Evolutionary conservation across 31 red algal species (phyloP).

Genomic region (Odonthalia washingtoniensis): DNA sequence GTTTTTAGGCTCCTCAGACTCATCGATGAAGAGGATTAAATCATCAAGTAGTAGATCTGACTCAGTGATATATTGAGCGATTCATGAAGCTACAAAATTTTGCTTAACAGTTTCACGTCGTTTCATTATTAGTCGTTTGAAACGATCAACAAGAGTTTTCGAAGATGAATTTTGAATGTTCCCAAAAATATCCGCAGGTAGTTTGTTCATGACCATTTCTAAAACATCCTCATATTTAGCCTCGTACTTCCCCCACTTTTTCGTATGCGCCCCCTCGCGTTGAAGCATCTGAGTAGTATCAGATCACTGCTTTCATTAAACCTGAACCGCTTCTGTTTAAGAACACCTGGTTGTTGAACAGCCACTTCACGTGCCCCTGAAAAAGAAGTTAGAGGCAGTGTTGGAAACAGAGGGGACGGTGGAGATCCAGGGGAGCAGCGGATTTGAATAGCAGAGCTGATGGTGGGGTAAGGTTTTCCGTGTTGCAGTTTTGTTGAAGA

Average conservation of each 20-base stretch:
- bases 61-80: constrained; percentile 26
- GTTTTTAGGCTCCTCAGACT: neutral
- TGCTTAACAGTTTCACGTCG: neutral
- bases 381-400: too few species aligned
- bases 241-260: constrained; percentile 16
- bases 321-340: too few species aligned
- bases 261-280: too few species aligned
- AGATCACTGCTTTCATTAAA: too few species aligned
- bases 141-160: constrained; percentile 36
- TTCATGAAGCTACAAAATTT: constrained; percentile 25
- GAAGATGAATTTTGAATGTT: constrained; percentile 2
- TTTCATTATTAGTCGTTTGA: constrained; percentile 8
- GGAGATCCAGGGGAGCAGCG: too few species aligned
- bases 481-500: too few species aligned
- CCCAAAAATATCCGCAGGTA: neutral
- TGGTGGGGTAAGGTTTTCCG: too few species aligned
- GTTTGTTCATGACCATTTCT: constrained; percentile 1
- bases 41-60: constrained; percentile 43
- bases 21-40: constrained; percentile 43
- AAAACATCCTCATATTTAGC: constrained; percentile 9
- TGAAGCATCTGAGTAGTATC: too few species aligned
- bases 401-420: too few species aligned
- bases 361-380: too few species aligned
- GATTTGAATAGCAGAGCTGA: too few species aligned
- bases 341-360: too few species aligned